Evolutionary conservation across 371 early-diverging fungal species (phyloP), one percentile per base, ranked within the genome.

Genomic region (Syncephalastrum sp.): DNA sequence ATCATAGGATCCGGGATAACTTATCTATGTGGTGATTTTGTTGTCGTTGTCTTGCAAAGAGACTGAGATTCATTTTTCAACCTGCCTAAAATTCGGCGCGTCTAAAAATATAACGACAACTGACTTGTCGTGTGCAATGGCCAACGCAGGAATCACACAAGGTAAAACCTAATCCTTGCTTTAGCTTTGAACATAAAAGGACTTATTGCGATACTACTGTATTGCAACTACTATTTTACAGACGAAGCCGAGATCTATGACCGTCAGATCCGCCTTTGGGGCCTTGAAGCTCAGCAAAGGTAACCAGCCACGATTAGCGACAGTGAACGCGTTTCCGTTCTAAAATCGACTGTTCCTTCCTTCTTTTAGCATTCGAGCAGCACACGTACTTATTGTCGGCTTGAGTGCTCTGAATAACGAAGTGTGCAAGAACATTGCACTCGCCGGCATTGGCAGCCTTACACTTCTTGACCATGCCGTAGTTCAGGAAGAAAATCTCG

Each of bases 181-280:
- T 33, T 12, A 33, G 38, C 38, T 8, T 5, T 12, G 38, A 10
- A 2, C 8, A 10, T 12, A 33, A 12, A 33, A 33, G 38, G 6
- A 12, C 10, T 10, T 33, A 33, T 33, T 33, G 38, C 21, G 21
- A 21, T 21, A 21, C 21, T 27, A 2, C 7, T 27, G 3, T 27
- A 21, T 21, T 21, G 21, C 21, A 21, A 21, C 21, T 33, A 33
- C 12, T 33, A 33, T 33, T 1, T 33, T 12, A 42, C 41, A 84
- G 97, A 94, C 53, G 97, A 96, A 64, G 91, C 89, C 10, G 90
- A 86, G 21, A 82, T 95, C 21, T 97, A 97, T 58, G 97, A 97
- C 77, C 82, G 97, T 15, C 97, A 97, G 78, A 96, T 97, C 64
- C 83, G 97, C 43, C 75, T 97, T 17, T 97, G 96, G 96, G 97